These are phyloP conservation scores for Xylariaceae sp. DNA, from an alignment of 2,329 filamentous ascomycete genomes.

Conservation along the genomic window DNA sequence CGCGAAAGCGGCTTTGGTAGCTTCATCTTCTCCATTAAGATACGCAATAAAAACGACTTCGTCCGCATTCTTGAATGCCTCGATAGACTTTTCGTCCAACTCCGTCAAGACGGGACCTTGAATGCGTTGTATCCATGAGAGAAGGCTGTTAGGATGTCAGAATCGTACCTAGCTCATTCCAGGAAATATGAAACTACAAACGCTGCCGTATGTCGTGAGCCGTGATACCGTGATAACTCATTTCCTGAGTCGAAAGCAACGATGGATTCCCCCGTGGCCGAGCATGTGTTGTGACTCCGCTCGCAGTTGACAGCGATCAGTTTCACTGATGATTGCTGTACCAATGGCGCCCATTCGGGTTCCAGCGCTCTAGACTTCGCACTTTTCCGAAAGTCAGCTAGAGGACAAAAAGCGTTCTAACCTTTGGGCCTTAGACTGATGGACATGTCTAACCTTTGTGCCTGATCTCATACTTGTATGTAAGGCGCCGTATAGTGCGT, in stretches of 20 bases:
- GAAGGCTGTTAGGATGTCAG: conserved; percentile 13
- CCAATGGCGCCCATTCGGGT: conserved; percentile 17
- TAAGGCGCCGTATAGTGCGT: not conserved
- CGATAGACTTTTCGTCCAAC: conserved; percentile 18
- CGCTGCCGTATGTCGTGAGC: conserved; percentile 24
- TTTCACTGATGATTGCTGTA: not conserved
- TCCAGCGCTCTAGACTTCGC: conserved; percentile 20
- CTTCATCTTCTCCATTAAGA: conserved; percentile 20
- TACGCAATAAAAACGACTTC: conserved; percentile 34
- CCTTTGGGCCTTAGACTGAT: no score
- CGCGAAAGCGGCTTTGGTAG: conserved; percentile 20
- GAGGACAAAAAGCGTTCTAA: not conserved
- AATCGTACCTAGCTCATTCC: not conserved
- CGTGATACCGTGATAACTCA: conserved; percentile 17
- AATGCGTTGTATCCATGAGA: conserved; percentile 25
- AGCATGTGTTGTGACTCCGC: no score
- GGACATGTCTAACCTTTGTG: not conserved
- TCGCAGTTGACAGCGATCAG: conserved; percentile 24
- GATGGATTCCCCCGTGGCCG: no score
- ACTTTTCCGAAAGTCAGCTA: conserved; percentile 4
- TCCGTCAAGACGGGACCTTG: conserved; percentile 28
- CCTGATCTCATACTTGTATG: not conserved
- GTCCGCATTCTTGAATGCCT: conserved; percentile 30
- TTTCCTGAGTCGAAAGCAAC: conserved; percentile 2
- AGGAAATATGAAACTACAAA: conserved; percentile 6